phyloP scores from a whole-genome alignment of 176 grass and related monocot genomes.

The Phoenix roebelenii region DNA sequence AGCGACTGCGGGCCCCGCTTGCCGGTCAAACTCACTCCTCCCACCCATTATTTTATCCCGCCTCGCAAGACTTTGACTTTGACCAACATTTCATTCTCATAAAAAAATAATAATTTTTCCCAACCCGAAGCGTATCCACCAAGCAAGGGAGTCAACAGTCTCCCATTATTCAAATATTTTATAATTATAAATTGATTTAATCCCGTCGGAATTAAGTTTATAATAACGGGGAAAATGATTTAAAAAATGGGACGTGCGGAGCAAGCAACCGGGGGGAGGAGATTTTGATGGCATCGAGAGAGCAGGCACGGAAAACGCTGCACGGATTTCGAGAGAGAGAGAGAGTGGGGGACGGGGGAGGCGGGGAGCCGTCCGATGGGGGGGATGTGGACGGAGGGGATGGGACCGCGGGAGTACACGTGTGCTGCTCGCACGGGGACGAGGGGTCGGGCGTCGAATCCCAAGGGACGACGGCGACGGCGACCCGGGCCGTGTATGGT shows the following conservation, averaged over 20 bases:
- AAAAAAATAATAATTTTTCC: not conserved
- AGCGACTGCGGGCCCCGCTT: too few relatives aligned
- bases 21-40: too few relatives aligned
- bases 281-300: too few relatives aligned
- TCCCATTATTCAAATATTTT: not conserved
- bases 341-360: not conserved
- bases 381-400: not conserved
- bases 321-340: not conserved
- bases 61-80: too few relatives aligned
- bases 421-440: not conserved
- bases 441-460: not conserved
- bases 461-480: not conserved
- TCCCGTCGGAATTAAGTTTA: not conserved
- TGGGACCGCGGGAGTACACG: not conserved
- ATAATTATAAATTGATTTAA: not conserved
- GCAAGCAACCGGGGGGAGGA: not conserved
- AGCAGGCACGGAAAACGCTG: too few relatives aligned
- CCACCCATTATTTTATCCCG: too few relatives aligned
- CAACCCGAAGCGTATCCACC: not conserved
- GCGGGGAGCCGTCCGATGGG: not conserved
- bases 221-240: not conserved
- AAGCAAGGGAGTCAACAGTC: slow-evolving; percentile 3
- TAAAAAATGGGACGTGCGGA: not conserved
- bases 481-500: slow-evolving; percentile 1
- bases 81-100: too few relatives aligned